Base-by-base conservation (phyloP, 345 rosid genomes). In the Populus simonii region DNA sequence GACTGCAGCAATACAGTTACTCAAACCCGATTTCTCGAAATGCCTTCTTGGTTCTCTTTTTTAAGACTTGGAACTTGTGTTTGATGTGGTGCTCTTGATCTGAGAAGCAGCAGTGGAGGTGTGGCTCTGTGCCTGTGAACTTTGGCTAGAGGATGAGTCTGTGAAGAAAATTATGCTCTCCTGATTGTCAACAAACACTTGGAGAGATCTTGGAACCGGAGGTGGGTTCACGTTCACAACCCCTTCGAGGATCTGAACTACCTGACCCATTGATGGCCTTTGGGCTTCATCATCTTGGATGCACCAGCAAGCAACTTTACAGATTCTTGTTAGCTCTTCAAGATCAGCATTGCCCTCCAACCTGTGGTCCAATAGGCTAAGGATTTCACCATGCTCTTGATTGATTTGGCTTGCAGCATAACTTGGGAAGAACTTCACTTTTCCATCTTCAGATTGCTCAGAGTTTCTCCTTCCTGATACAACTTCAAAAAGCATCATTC, bases 401-500 rank as follows among this genome's bases (percentile, higher is more conserved):
- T 84, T 81, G 29, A 91, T 59, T n/a, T 81, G 83, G 6, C 51
- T 87, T 5, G 96, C 92, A 10, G 85, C 97, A 82, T 43, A 83
- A 61, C 84, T 81, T 0, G 98, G 98, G 81, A 92, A 92, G 86
- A 89, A 91, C 13, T 67, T 81, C 4, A 85, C 77, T 27, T 79
- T 85, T 36, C 82, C 91, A 67, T 90, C 85, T 66, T 77, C 92
- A 7, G 86, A 79, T 38, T 81, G 88, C 82, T 89, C 89, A 0
- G 88, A 80, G 87, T 92, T 94, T 73, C 97, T 90, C 83, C 87
- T 89, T 68, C 97, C 98, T 0, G 94, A 92, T 25, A 91, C 85
- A 71, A 91, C 17, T 83, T 94, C 98, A 15, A 92, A 89, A 25
- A 94, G 83, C 96, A 92, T 90, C 97, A 94, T 92, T 10, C 98